These are phyloP conservation scores for Populus trichocarpa DNA, from an alignment of 441 rosid genomes.

Conservation along the genomic window DNA sequence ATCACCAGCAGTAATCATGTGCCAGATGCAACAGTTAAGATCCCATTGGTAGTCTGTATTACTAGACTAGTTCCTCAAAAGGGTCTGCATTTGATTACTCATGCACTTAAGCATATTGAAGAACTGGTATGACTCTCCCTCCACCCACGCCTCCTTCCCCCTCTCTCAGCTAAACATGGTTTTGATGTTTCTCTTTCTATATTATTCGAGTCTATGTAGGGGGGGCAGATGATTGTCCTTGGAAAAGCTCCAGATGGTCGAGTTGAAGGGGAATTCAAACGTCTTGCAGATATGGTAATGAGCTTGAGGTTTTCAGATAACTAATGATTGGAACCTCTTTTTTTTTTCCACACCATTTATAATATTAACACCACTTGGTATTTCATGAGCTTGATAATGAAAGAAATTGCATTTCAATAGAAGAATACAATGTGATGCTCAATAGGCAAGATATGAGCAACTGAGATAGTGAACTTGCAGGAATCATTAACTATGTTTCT, in stretches of 20 bases:
- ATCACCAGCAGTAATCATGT: constrained; percentile 9
- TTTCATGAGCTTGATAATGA: background rate
- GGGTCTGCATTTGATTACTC: constrained; percentile 50
- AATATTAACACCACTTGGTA: background rate
- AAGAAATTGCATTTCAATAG: background rate
- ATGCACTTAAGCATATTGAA: constrained; percentile 40
- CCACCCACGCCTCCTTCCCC: no score
- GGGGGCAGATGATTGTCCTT: constrained; percentile 55
- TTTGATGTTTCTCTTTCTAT: constrained; percentile 13
- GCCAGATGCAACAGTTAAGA: constrained; percentile 22
- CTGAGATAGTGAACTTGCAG: background rate
- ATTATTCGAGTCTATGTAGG: constrained; percentile 25
- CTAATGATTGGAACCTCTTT: background rate
- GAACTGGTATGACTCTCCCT: constrained; percentile 39
- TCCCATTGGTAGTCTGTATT: constrained; percentile 54
- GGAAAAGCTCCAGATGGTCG: constrained; percentile 50
- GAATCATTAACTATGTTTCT: background rate
- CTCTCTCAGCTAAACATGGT: background rate
- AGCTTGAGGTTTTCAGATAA: constrained; percentile 4
- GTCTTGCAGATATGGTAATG: constrained; percentile 48
- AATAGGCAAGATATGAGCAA: background rate
- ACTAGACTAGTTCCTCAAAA: no score
- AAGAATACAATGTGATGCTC: background rate
- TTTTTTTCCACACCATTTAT: background rate
- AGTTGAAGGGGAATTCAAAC: constrained; percentile 45